Conservation (phyloP, 805 yeast species). For the Starmerella apis region DNA sequence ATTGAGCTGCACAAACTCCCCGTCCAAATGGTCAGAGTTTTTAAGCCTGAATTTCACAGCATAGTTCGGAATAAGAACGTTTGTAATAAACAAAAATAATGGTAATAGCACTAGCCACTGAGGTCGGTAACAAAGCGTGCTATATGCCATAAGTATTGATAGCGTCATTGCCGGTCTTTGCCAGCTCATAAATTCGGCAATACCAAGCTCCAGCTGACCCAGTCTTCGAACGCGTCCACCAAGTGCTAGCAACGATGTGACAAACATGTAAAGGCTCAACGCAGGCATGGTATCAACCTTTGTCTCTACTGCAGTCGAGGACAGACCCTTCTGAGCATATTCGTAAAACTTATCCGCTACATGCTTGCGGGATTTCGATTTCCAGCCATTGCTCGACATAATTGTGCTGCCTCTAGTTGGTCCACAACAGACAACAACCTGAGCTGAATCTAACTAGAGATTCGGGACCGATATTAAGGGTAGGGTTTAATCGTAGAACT, state of each 20-base stretch:
- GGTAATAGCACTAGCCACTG: constrained; percentile 58
- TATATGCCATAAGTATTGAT: constrained; percentile 46
- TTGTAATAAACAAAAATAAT: constrained; percentile 42
- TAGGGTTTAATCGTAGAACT: neutral
- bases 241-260: constrained; percentile 15
- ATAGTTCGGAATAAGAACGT: constrained; percentile 61
- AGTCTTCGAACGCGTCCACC: constrained; percentile 26
- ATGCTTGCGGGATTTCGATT: constrained; percentile 9
- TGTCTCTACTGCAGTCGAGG: constrained; percentile 11
- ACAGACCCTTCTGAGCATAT: constrained; percentile 12
- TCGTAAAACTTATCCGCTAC: constrained; percentile 18
- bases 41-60: constrained; percentile 26
- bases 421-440: too few species aligned
- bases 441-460: neutral
- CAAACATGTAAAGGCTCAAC: constrained; percentile 18
- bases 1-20: constrained; percentile 14
- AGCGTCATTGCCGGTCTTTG: constrained; percentile 60
- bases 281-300: constrained; percentile 18
- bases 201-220: constrained; percentile 51
- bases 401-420: neutral
- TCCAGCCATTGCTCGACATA: neutral
- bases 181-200: constrained; percentile 62
- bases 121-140: constrained; percentile 63
- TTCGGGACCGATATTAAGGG: neutral
- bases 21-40: neutral